Conservation (phyloP, 192 early-diverging fungal species). For the Phlyctochytrium bullatum region DNA sequence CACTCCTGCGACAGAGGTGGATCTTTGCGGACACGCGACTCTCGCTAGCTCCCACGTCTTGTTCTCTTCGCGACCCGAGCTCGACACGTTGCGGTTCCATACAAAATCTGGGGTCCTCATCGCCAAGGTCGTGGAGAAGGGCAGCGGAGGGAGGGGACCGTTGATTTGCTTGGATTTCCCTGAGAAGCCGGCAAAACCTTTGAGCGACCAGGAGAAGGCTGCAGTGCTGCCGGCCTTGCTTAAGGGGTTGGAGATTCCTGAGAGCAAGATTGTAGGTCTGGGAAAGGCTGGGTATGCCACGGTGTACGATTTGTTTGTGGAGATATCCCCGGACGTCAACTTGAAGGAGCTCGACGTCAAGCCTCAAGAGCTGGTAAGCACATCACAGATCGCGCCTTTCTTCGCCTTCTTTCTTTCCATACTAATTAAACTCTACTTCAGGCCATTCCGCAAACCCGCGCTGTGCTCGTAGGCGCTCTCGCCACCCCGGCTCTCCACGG, state of each 20-base stretch:
- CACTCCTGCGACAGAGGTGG: slow-evolving; percentile 38
- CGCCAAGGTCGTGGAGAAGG: slow-evolving; percentile 6
- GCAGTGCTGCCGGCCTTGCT: too few species aligned
- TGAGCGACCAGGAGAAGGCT: not conserved
- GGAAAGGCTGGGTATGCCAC: not conserved
- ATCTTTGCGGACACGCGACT: slow-evolving; percentile 48
- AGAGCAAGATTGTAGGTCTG: not conserved
- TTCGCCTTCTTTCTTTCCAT: not conserved
- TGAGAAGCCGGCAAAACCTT: not conserved
- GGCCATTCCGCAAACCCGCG: not conserved
- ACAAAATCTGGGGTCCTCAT: not conserved
- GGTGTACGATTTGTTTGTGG: not conserved
- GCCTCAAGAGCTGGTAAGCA: not conserved
- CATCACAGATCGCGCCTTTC: not conserved
- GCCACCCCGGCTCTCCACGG: not conserved
- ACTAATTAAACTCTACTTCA: not conserved
- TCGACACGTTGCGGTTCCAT: slow-evolving; percentile 19
- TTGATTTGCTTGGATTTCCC: slow-evolving; percentile 17
- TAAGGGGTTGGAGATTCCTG: not conserved
- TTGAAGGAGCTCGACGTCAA: not conserved
- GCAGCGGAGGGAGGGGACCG: not conserved
- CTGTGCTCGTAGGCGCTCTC: not conserved
- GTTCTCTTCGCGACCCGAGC: not conserved
- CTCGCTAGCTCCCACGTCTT: slow-evolving; percentile 33
- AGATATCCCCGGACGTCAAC: not conserved